A percentile compares a stretch with the other conserved stretches of the same genome.
Conservation (phyloP, 2,329 filamentous ascomycete species). For the Drechmeria coniospora region DNA sequence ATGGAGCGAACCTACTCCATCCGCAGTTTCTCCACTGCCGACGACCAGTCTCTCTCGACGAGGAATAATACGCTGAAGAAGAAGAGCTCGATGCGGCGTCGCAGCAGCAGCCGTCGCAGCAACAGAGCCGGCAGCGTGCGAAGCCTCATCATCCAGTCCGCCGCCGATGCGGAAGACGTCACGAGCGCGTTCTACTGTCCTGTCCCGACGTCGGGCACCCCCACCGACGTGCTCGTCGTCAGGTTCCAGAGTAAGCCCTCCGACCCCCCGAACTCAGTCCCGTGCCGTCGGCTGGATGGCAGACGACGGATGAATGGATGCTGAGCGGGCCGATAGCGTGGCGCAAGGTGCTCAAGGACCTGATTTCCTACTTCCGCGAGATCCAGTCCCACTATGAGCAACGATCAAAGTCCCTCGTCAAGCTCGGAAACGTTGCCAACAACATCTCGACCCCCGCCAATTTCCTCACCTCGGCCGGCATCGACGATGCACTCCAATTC, state of each 20-base stretch:
- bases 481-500: slow-evolving; percentile 73
- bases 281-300: too few relatives aligned
- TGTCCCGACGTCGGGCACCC: slow-evolving; percentile 72
- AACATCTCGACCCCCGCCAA: slow-evolving; percentile 60
- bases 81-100: slow-evolving; percentile 62
- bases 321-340: too few relatives aligned
- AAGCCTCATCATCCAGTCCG: slow-evolving; percentile 60
- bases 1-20: slow-evolving; percentile 49
- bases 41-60: slow-evolving; percentile 25
- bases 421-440: slow-evolving; percentile 71
- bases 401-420: slow-evolving; percentile 65
- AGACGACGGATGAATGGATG: too few relatives aligned
- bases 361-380: slow-evolving; percentile 88
- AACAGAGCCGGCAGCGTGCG: slow-evolving; percentile 75
- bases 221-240: slow-evolving; percentile 73
- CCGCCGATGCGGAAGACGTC: slow-evolving; percentile 49
- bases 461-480: slow-evolving; percentile 68
- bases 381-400: slow-evolving; percentile 80
- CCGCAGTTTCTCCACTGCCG: slow-evolving; percentile 35
- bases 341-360: slow-evolving; percentile 87
- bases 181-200: slow-evolving; percentile 84
- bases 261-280: too few relatives aligned
- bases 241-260: slow-evolving; percentile 78
- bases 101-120: slow-evolving; percentile 67
- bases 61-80: slow-evolving; percentile 71